Percentiles rank a stretch among this genome's conserved stretches.
phyloP scores from a whole-genome alignment of 768 basidiomycete genomes.

The Omphalotus guepiniiformis region DNA sequence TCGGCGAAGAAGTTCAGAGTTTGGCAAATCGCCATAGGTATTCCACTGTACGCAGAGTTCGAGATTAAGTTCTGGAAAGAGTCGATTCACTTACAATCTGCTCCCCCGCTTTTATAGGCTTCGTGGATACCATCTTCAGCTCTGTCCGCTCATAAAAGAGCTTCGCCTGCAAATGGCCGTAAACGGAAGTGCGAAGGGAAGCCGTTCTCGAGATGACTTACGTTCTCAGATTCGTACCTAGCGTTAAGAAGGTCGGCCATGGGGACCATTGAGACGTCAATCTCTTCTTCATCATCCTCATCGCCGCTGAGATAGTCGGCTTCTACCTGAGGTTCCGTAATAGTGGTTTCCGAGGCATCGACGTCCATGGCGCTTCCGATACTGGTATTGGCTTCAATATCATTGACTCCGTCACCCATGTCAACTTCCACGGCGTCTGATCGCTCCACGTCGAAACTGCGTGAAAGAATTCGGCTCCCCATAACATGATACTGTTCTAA shows the following conservation, averaged over 20 bases:
- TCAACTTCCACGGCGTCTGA: slow-evolving; percentile 30
- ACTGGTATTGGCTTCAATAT: slow-evolving; percentile 25
- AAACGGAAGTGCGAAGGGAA: slow-evolving; percentile 4
- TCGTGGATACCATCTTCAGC: slow-evolving; percentile 80
- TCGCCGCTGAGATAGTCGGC: slow-evolving; percentile 23
- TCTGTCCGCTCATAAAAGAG: slow-evolving; percentile 72
- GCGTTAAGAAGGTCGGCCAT: slow-evolving; percentile 97
- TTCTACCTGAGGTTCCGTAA: slow-evolving; percentile 10
- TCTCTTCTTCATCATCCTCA: slow-evolving; percentile 48
- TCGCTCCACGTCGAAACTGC: slow-evolving; percentile 82
- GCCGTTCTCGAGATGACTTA: slow-evolving; percentile 29
- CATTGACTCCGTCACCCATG: slow-evolving; percentile 22
- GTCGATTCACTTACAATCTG: slow-evolving; percentile 67
- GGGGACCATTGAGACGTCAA: slow-evolving; percentile 86
- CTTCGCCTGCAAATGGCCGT: slow-evolving; percentile 54
- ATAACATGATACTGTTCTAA: slow-evolving; percentile 78
- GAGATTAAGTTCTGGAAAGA: not conserved
- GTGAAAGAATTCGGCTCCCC: slow-evolving; percentile 88
- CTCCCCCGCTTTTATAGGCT: slow-evolving; percentile 65
- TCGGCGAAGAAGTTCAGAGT: slow-evolving; percentile 87
- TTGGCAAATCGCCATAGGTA: slow-evolving; percentile 92
- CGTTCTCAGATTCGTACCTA: slow-evolving; percentile 79
- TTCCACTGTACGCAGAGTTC: slow-evolving; percentile 60
- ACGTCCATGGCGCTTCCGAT: slow-evolving; percentile 39
- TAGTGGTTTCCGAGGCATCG: slow-evolving; percentile 19